These are phyloP conservation scores for Letharia columbiana DNA, from an alignment of 495 filamentous ascomycete species.

Conservation along the genomic window DNA sequence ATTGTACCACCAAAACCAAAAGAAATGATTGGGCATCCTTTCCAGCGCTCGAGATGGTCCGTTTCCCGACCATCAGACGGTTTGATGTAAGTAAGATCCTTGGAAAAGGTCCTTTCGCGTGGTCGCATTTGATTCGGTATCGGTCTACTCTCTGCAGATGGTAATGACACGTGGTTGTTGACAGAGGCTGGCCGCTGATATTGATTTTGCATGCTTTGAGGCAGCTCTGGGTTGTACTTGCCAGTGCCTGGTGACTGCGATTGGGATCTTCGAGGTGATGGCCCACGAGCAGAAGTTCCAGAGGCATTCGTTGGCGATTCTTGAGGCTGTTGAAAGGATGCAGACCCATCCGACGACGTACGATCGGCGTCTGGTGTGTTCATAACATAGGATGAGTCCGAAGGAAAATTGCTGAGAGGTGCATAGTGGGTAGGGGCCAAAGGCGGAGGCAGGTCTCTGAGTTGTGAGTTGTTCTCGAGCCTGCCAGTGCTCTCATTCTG, in stretches of 20 bases:
- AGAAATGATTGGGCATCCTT: constrained; percentile 72
- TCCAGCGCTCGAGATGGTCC: constrained; percentile 82
- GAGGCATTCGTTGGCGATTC: constrained; percentile 32
- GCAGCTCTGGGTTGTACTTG: constrained; percentile 40
- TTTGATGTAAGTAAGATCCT: constrained; percentile 45
- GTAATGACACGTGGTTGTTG: constrained; percentile 27
- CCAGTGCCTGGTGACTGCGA: constrained; percentile 74
- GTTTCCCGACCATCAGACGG: constrained; percentile 73
- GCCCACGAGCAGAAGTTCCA: constrained; percentile 34
- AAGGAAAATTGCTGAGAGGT: constrained; percentile 14
- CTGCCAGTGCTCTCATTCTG: constrained; percentile 2
- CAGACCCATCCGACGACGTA: constrained; percentile 47
- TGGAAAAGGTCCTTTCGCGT: constrained; percentile 31
- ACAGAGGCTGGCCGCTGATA: constrained; percentile 63
- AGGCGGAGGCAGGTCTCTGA: constrained; percentile 19
- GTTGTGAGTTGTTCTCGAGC: neutral
- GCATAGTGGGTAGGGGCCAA: neutral
- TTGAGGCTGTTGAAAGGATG: constrained; percentile 40
- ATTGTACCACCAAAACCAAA: constrained; percentile 84
- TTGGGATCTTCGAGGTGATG: constrained; percentile 66
- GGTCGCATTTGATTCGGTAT: neutral
- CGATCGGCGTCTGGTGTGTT: constrained; percentile 38
- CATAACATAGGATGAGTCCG: constrained; percentile 18
- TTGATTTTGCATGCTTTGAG: constrained; percentile 40
- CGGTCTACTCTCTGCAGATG: constrained; percentile 3